Conservation (phyloP, 2,329 filamentous ascomycete genomes). For the Phialophora chinensis region DNA sequence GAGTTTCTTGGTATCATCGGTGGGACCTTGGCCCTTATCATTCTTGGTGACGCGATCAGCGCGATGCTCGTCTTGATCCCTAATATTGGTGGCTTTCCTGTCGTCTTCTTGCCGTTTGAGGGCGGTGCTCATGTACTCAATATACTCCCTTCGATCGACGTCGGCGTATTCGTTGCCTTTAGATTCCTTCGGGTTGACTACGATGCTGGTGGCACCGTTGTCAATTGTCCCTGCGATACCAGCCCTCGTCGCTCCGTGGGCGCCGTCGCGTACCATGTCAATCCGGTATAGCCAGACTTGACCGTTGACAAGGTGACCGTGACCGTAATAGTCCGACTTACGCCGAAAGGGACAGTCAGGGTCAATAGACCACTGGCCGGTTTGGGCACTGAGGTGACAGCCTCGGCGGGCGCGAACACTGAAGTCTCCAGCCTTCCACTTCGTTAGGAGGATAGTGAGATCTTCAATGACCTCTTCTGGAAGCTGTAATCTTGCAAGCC, state of each 20-base stretch:
- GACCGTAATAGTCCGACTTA: constrained; percentile 30
- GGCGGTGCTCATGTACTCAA: constrained; percentile 61
- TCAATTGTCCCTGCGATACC: constrained; percentile 56
- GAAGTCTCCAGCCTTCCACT: constrained; percentile 36
- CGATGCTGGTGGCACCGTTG: constrained; percentile 60
- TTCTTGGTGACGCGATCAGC: constrained; percentile 29
- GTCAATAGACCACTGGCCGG: constrained; percentile 1
- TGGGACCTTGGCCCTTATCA: constrained; percentile 38
- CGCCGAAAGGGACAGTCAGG: constrained; percentile 18
- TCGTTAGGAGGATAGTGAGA: constrained; percentile 27
- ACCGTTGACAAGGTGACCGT: constrained; percentile 40
- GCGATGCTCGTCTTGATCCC: constrained; percentile 22
- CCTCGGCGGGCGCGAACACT: constrained; percentile 28
- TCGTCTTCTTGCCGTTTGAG: constrained; percentile 41
- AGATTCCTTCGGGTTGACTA: constrained; percentile 51
- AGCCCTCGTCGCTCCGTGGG: constrained; percentile 39
- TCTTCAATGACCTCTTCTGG: constrained; percentile 34
- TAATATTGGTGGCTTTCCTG: constrained; percentile 29
- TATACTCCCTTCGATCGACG: constrained; percentile 55
- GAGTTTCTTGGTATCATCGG: constrained; percentile 50
- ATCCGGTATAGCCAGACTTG: constrained; percentile 40
- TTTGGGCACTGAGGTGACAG: constrained; percentile 3
- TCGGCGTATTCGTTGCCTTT: constrained; percentile 49
- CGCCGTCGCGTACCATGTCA: constrained; percentile 40
- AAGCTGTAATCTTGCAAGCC: constrained; percentile 8